A percentile compares a stretch with the other conserved stretches of the same genome.
phyloP scores from a whole-genome alignment of 1,284 basidiomycete species.

The Wallemia ichthyophaga region DNA sequence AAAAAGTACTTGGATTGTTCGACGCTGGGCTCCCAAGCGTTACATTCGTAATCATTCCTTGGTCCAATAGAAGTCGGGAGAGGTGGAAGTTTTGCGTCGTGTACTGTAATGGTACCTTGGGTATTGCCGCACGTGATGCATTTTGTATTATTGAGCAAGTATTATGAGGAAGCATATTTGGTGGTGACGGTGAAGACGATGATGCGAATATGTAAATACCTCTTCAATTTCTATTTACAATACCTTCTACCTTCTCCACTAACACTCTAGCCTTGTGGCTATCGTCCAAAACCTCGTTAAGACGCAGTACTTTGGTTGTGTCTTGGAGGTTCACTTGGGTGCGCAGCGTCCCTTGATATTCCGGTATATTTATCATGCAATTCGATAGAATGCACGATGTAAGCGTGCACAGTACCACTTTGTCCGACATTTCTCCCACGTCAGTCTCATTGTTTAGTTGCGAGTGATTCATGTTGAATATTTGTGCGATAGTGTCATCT shows the following conservation, averaged over 20 bases:
- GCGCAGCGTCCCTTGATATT: not conserved
- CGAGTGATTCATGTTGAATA: not conserved
- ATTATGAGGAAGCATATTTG: not conserved
- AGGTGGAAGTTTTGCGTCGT: constrained; percentile 54
- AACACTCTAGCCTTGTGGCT: not conserved
- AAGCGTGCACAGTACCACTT: not conserved
- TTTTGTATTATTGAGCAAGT: constrained; percentile 24
- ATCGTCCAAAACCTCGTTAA: not conserved
- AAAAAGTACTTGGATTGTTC: constrained; percentile 32
- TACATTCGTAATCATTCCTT: constrained; percentile 51
- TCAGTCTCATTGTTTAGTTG: not conserved
- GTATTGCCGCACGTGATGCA: constrained; percentile 51
- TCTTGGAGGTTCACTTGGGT: not conserved
- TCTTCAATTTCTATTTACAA: not conserved
- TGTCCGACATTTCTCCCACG: not conserved
- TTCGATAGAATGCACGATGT: not conserved
- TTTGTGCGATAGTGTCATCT: not conserved
- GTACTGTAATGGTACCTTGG: constrained; percentile 37
- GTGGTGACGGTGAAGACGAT: not conserved
- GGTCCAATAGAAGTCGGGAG: constrained; percentile 49
- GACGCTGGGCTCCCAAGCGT: constrained; percentile 41
- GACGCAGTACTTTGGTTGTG: not conserved
- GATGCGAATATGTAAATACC: too few relatives aligned
- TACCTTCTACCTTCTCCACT: not conserved
- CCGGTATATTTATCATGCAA: not conserved